A percentile compares a stretch with the other conserved stretches of the same genome.
phyloP scores from a whole-genome alignment of 371 early-diverging fungal species.

The Blastocladiella emersonii region DNA sequence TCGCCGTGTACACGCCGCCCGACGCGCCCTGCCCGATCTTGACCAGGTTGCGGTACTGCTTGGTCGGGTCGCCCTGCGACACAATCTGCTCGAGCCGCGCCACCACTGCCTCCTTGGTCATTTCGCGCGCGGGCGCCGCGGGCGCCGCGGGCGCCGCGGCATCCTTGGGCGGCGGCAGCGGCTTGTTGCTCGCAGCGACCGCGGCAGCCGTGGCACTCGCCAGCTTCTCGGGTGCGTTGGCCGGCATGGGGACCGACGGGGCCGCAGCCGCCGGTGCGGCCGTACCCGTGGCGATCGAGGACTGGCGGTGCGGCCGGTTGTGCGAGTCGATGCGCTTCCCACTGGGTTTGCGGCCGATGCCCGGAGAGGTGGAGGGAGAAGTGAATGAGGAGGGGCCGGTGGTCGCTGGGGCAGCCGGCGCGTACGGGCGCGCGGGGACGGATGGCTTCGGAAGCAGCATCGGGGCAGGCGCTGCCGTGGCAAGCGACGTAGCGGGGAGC shows the following conservation, averaged over 20 bases:
- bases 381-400: too few relatives aligned
- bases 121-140: constrained; percentile 8
- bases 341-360: constrained; percentile 9
- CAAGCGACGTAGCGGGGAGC: neutral
- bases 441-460: too few relatives aligned
- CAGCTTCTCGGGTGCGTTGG: too few relatives aligned
- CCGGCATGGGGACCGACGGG: too few relatives aligned
- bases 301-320: constrained; percentile 14
- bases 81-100: constrained; percentile 71
- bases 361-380: too few relatives aligned
- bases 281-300: neutral
- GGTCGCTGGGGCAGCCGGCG: too few relatives aligned
- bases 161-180: constrained; percentile 6
- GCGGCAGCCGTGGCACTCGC: neutral
- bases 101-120: constrained; percentile 52
- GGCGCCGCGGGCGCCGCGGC: constrained; percentile 10
- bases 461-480: neutral
- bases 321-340: constrained; percentile 6
- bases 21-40: constrained; percentile 95
- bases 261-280: too few relatives aligned
- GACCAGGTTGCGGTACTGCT: constrained; percentile 54
- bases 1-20: constrained; percentile 84
- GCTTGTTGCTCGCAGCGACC: neutral
- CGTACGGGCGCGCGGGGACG: too few relatives aligned
- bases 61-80: constrained; percentile 75